phyloP scores from a whole-genome alignment of 495 filamentous ascomycete genomes.

The Lentithecium fluviatile region DNA sequence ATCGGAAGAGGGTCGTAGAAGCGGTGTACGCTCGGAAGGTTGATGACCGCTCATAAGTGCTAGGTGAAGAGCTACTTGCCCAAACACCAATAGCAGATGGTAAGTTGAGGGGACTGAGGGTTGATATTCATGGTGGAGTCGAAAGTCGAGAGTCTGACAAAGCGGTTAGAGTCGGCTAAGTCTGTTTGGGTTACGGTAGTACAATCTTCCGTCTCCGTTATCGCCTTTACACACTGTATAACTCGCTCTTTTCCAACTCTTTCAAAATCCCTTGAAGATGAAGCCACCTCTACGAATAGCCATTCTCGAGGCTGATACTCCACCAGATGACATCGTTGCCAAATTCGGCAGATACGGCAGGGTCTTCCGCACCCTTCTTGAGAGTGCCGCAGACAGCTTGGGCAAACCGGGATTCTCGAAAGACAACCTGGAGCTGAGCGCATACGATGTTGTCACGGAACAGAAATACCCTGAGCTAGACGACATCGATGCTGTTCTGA shows the following conservation, averaged over 20 bases:
- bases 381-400: constrained; percentile 49
- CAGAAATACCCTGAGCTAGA: constrained; percentile 66
- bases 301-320: constrained; percentile 79
- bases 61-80: neutral
- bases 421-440: constrained; percentile 56
- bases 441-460: constrained; percentile 65
- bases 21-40: constrained; percentile 25
- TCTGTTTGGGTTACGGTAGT: neutral
- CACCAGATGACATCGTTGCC: constrained; percentile 53
- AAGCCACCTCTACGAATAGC: constrained; percentile 70
- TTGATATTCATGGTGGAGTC: neutral
- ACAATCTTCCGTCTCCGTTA: neutral
- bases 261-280: constrained; percentile 20
- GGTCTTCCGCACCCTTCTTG: constrained; percentile 66
- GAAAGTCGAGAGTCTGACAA: neutral
- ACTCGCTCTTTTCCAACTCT: neutral
- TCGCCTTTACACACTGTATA: constrained; percentile 8
- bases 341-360: constrained; percentile 73
- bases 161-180: neutral
- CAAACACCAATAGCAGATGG: neutral
- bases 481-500: constrained; percentile 75
- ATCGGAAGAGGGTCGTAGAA: constrained; percentile 7
- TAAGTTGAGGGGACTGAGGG: no score
- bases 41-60: neutral
- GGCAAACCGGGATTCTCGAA: constrained; percentile 43